Base-by-base conservation (phyloP, 768 basidiomycete genomes). In the Suillus clintonianus region DNA sequence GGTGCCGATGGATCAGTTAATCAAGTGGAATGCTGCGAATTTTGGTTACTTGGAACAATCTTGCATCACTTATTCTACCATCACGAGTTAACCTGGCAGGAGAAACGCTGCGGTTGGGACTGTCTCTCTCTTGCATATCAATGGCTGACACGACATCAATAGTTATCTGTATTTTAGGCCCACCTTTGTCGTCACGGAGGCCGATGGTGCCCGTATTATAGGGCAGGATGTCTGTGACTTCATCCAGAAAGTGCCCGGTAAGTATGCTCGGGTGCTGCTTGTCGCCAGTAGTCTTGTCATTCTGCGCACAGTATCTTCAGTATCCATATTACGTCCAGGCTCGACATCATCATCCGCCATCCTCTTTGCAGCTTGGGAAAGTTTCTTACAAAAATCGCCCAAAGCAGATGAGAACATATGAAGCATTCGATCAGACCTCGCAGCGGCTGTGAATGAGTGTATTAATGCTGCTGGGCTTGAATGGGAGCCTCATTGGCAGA, bases 361-460 rank as follows among this genome's bases (percentile, higher is more conserved):
- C 61, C 81, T 99, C 3, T 95, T 88, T 68, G 94, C 97, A 66
- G 97, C 97, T 24, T 91, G 94, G 85, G 89, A 95, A 68, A 91
- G 89, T 69, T 99, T 97, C 73, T 84, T 84, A 4, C 83, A 83
- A 22, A 89, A 90, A 55, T 91, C 92, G 1, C 92, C 97, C 3
- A 95, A 95, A 74, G 92, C 96, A 1, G 94, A 98, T 69, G 97
- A 98, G 75, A 93, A 83, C 71, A 92, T 99, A 63, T 87, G 94
- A 7, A 90, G 84, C 68, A 95, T 99, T 62, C 86, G 90, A 30
- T 89, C 90, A 2, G 97, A 97, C 54, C 82, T 98, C 63, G 89
- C 89, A 5, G 82, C 85, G 42, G 95, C 95, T 1, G 94, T 97
- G 3, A 91, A 96, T 71, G 90, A 92, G 58, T 95, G 95, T 67